phyloP scores from a whole-genome alignment of 345 rosid species.

The Punica granatum region DNA sequence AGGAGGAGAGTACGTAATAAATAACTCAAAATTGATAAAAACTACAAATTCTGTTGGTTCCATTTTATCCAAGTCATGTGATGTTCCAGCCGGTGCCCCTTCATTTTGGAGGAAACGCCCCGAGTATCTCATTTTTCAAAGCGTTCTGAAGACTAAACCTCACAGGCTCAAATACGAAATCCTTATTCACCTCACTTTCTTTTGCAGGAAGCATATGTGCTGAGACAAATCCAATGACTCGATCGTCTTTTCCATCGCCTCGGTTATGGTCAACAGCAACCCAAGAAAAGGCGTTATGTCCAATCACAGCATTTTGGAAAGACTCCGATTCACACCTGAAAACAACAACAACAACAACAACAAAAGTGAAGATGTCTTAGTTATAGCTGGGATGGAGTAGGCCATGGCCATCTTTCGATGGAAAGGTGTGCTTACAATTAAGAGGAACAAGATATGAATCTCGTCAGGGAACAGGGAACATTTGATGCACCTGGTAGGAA shows the following conservation, averaged over 20 bases:
- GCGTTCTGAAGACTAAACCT: background rate
- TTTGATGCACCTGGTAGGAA: slow-evolving; percentile 69
- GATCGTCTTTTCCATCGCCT: slow-evolving; percentile 57
- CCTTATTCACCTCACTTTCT: slow-evolving; percentile 81
- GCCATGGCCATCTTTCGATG: background rate
- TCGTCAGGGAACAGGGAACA: background rate
- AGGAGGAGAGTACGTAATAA: too few relatives aligned
- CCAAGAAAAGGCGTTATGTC: slow-evolving; percentile 77
- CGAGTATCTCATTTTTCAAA: background rate
- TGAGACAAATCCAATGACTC: slow-evolving; percentile 90
- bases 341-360: background rate
- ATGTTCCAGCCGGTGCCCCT: too few relatives aligned
- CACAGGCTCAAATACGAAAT: slow-evolving; percentile 12
- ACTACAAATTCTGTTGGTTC: too few relatives aligned
- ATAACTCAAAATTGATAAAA: too few relatives aligned
- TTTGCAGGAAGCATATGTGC: slow-evolving; percentile 62
- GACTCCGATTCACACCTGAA: slow-evolving; percentile 92
- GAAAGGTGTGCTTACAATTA: too few relatives aligned
- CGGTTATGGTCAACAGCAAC: slow-evolving; percentile 84
- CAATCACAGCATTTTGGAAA: slow-evolving; percentile 81
- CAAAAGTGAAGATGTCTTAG: too few relatives aligned
- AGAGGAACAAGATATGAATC: background rate
- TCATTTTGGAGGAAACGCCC: background rate
- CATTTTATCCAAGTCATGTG: too few relatives aligned
- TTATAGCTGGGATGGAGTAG: too few relatives aligned